A percentile compares a stretch with the other conserved stretches of the same genome.
Conservation (phyloP, 345 rosid genomes). For the Viola odorata region DNA sequence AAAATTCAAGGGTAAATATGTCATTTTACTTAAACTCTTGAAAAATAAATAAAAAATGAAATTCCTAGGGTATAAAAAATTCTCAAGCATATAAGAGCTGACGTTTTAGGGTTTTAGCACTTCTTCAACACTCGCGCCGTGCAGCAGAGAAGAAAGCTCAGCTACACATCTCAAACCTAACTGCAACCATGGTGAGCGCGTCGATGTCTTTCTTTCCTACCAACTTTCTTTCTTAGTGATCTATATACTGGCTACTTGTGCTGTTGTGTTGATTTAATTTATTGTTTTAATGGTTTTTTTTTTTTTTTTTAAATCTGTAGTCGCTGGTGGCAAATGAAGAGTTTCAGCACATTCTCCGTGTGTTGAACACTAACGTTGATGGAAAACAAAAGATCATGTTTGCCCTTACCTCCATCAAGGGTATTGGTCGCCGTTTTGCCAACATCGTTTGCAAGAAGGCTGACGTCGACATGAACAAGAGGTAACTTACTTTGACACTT, state of each 20-base stretch:
- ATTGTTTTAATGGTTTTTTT: too few species aligned
- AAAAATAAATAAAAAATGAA: too few species aligned
- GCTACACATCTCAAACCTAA: constrained; percentile 10
- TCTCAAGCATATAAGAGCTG: too few species aligned
- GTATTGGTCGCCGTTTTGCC: constrained; percentile 33
- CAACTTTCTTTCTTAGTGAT: background rate
- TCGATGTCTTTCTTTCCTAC: too few species aligned
- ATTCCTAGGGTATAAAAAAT: too few species aligned
- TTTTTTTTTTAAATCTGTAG: constrained; percentile 2
- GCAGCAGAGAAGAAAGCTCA: background rate
- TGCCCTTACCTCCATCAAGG: constrained; percentile 33
- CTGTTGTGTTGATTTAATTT: background rate
- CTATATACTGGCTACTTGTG: background rate
- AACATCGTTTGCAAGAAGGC: constrained; percentile 37
- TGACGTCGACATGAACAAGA: constrained; percentile 32
- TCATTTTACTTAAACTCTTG: too few species aligned
- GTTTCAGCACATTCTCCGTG: constrained; percentile 34
- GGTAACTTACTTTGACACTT: background rate
- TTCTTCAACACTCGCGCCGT: constrained; percentile 8
- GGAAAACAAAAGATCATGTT: constrained; percentile 35
- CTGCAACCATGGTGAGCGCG: constrained; percentile 14
- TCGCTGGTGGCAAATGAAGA: constrained; percentile 28
- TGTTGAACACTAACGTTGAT: constrained; percentile 28
- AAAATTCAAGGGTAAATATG: too few species aligned
- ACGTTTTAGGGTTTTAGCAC: constrained; percentile 14